These are phyloP conservation scores for Scytalidium sp. DNA, from an alignment of 2,329 filamentous ascomycete genomes.

Conservation along the genomic window DNA sequence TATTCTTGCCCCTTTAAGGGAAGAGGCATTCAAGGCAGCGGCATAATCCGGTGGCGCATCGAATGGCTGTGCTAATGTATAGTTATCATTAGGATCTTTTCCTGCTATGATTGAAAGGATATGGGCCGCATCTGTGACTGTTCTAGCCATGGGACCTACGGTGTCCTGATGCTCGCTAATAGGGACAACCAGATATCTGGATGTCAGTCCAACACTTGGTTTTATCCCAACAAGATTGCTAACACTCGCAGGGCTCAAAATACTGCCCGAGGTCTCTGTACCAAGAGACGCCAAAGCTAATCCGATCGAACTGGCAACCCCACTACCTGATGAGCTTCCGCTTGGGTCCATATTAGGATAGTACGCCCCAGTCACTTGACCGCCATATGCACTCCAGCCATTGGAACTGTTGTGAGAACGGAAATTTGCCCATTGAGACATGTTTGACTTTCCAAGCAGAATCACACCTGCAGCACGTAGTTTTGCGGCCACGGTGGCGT, in stretches of 20 bases:
- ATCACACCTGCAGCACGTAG: conserved; percentile 20
- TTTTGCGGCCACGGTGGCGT: conserved; percentile 20
- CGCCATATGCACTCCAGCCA: conserved; percentile 64
- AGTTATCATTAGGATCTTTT: conserved; percentile 57
- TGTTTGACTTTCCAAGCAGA: conserved; percentile 34
- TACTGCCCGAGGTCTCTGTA: conserved; percentile 63
- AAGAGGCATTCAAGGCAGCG: conserved; percentile 49
- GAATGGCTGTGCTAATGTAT: conserved; percentile 58
- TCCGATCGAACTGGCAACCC: conserved; percentile 55
- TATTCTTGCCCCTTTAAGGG: conserved; percentile 55
- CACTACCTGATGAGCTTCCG: conserved; percentile 61
- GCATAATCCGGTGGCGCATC: conserved; percentile 57
- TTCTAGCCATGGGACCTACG: conserved; percentile 61
- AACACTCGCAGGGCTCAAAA: conserved; percentile 47
- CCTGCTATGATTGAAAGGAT: conserved; percentile 63
- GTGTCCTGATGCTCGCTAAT: conserved; percentile 63
- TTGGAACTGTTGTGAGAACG: conserved; percentile 54
- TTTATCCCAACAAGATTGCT: conserved; percentile 67
- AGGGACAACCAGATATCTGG: conserved; percentile 60
- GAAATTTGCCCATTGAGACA: conserved; percentile 56
- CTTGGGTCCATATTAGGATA: conserved; percentile 58
- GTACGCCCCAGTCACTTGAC: conserved; percentile 61
- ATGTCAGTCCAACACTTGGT: conserved; percentile 62
- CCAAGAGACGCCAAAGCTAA: conserved; percentile 57
- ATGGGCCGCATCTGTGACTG: conserved; percentile 62